These are phyloP conservation scores for Oryza rufipogon DNA, from an alignment of 176 grass and related monocot genomes.

Conservation along the genomic window DNA sequence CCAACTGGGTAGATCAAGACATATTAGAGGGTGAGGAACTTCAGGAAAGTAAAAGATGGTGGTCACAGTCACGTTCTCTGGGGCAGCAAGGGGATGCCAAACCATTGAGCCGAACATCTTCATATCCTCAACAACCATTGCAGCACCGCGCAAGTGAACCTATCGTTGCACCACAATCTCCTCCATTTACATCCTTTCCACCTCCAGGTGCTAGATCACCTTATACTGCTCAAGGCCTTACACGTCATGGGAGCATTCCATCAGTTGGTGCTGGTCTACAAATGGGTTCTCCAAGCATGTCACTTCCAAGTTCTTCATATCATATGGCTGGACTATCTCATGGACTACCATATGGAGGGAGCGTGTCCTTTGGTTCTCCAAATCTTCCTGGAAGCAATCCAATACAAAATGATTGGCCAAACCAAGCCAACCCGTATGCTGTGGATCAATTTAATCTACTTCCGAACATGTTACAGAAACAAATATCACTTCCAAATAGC, in stretches of 20 bases:
- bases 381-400: constrained; percentile 51
- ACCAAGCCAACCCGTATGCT: constrained; percentile 49
- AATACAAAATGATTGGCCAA: constrained; percentile 58
- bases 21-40: constrained; percentile 66
- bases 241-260: constrained; percentile 95
- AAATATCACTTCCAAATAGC: constrained; percentile 74
- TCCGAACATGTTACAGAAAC: constrained; percentile 67
- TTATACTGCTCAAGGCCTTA: constrained; percentile 63
- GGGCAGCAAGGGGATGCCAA: constrained; percentile 60
- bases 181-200: constrained; percentile 72
- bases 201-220: constrained; percentile 55
- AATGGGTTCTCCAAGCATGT: constrained; percentile 59
- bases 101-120: constrained; percentile 79
- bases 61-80: constrained; percentile 66
- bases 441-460: constrained; percentile 60
- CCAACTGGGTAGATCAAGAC: constrained; percentile 74
- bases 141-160: constrained; percentile 78
- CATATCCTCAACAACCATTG: constrained; percentile 79
- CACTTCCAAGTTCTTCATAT: constrained; percentile 62
- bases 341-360: constrained; percentile 68
- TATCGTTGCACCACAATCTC: constrained; percentile 58
- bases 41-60: constrained; percentile 80
- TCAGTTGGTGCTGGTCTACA: constrained; percentile 70
- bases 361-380: constrained; percentile 59
- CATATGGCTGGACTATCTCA: constrained; percentile 70